These are phyloP conservation scores for Theileria annulata DNA, from an alignment of 169 alveolate genomes.

Conservation along the genomic window DNA sequence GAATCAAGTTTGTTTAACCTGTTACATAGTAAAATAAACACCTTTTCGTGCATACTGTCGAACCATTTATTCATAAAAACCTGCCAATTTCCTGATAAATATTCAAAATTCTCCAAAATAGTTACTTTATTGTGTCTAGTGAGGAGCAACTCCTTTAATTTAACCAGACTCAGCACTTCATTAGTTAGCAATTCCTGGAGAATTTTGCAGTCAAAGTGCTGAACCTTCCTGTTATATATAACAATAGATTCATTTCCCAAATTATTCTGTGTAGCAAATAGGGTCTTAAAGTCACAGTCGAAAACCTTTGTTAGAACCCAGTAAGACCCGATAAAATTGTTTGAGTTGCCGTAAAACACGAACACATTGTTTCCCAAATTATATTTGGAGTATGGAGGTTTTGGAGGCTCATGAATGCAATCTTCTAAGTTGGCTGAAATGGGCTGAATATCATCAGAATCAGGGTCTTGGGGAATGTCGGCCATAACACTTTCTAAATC, in stretches of 20 bases:
- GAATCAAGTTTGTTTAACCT: neutral
- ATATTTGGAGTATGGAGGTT: neutral
- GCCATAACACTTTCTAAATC: slow-evolving; percentile 2
- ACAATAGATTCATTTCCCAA: slow-evolving; percentile 19
- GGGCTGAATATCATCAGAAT: slow-evolving; percentile 39
- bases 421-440: neutral
- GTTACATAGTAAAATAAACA: slow-evolving; percentile 16
- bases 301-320: slow-evolving; percentile 14
- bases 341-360: slow-evolving; percentile 9
- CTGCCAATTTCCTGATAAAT: slow-evolving; percentile 25
- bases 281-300: slow-evolving; percentile 16
- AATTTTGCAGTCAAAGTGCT: slow-evolving; percentile 46
- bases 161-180: slow-evolving; percentile 7
- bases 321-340: slow-evolving; percentile 8
- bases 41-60: slow-evolving; percentile 24
- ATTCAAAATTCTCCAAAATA: slow-evolving; percentile 44
- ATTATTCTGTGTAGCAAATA: neutral
- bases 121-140: slow-evolving; percentile 55
- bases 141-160: slow-evolving; percentile 24
- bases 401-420: neutral
- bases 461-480: slow-evolving; percentile 20
- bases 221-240: slow-evolving; percentile 34
- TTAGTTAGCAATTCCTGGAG: neutral
- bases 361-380: slow-evolving; percentile 20
- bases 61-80: slow-evolving; percentile 25